Base-by-base conservation (phyloP, 169 alveolate genomes). In the Plasmodium falciparum region DNA sequence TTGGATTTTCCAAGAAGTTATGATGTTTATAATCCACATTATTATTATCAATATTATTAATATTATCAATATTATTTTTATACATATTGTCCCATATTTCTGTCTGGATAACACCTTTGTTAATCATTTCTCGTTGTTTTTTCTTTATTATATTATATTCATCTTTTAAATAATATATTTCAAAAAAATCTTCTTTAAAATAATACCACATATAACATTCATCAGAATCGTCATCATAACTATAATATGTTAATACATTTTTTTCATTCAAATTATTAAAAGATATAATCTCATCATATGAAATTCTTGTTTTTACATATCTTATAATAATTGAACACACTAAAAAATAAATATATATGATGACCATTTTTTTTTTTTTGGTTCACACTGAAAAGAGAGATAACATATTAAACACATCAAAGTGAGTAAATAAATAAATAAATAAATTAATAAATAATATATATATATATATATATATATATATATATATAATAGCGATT, bases 161-260 rank as follows among this genome's bases (percentile, higher is more conserved):
- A 26, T 29, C 33, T 62, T 49, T 49, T 63, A 69, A 80, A 80
- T 80, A 69, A 47, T 20, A 17, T 24, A 67, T 67, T 22, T 69
- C 85, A 62, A 80, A 67, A 62, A 80, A 80, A 65, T 67, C 70
- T 9, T 80, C 89, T 22, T 59, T 76, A 9, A 76, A 45, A 59
- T 65, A 76, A 43, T 76, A 76, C 89, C 89, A 76, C 78, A 66
- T 26, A 59, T 52, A 76, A 26, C 89, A 76, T 45, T 65, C 20
- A 49, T 49, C 52, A 59, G 15, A 69, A 54, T 43, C 12, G 8
- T 22, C 61, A 7, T 74, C 65, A 33, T 33, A 33, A 20, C 89
- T 71, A 9, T 76, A 66, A 33, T 76, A 76, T 33, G 71, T 69
- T 54, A 76, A 39, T 50, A 39, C 67, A 45, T 65, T 76, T 22